Conservation (phyloP, 176 grass and related monocot genomes). For the Avena insularis region DNA sequence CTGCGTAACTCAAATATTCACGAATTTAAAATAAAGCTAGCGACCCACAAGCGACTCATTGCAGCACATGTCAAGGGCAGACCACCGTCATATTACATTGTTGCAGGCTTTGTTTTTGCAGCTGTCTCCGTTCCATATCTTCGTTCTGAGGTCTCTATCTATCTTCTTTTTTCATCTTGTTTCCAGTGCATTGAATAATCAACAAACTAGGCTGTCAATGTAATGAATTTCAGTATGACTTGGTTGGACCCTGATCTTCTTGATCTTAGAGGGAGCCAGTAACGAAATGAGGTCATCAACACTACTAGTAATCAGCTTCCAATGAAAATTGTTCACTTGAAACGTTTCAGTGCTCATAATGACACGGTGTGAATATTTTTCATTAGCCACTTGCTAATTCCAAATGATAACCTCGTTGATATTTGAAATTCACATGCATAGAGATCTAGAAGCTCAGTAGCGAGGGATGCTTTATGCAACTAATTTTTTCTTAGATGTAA, state of each 20-base stretch:
- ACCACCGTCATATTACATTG: constrained; percentile 97
- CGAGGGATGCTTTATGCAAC: neutral
- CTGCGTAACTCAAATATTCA: constrained; percentile 74
- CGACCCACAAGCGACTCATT: constrained; percentile 82
- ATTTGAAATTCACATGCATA: constrained; percentile 7
- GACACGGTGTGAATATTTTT: neutral
- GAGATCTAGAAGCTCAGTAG: constrained; percentile 9
- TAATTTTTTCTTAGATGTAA: constrained; percentile 17
- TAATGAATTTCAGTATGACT: constrained; percentile 36
- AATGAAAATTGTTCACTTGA: neutral
- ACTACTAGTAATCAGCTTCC: neutral
- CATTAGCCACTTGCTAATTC: neutral
- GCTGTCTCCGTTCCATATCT: constrained; percentile 95
- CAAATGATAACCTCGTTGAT: neutral
- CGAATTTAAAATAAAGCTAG: constrained; percentile 87
- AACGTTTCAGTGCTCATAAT: constrained; percentile 10
- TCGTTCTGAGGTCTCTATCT: constrained; percentile 78
- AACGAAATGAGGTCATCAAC: constrained; percentile 7
- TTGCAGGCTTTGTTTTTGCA: constrained; percentile 97
- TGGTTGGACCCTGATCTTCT: neutral
- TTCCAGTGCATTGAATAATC: constrained; percentile 23
- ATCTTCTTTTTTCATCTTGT: constrained; percentile 10
- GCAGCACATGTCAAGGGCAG: constrained; percentile 87
- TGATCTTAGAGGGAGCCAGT: neutral
- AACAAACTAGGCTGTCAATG: neutral